These are phyloP conservation scores for Benincasa hispida DNA, from an alignment of 306 rosid genomes.

Conservation along the genomic window DNA sequence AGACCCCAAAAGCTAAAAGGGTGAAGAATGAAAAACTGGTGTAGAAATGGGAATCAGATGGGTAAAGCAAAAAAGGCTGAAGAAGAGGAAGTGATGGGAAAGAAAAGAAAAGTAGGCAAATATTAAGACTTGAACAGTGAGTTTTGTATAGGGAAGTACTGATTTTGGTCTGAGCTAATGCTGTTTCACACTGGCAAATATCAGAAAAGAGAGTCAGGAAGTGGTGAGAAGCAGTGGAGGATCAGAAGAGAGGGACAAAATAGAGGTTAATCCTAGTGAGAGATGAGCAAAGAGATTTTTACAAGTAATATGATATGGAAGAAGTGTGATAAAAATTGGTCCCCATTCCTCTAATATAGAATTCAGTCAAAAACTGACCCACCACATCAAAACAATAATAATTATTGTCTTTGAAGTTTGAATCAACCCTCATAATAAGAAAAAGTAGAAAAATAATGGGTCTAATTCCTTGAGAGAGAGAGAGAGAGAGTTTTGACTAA, in stretches of 20 bases:
- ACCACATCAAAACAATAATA: constrained; percentile 19
- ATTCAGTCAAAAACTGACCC: constrained; percentile 67
- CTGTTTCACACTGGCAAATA: constrained; percentile 6
- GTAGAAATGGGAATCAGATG: background rate
- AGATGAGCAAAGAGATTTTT: constrained; percentile 11
- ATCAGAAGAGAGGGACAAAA: constrained; percentile 8
- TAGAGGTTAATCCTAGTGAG: constrained; percentile 18
- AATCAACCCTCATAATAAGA: constrained; percentile 26
- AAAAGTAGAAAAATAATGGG: constrained; percentile 3
- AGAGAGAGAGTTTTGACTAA: background rate
- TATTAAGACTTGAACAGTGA: constrained; percentile 1
- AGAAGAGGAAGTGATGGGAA: background rate
- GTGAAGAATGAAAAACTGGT: background rate
- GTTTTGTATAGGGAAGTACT: background rate
- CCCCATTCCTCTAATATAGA: constrained; percentile 24
- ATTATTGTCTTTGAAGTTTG: constrained; percentile 41
- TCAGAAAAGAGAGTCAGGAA: constrained; percentile 6
- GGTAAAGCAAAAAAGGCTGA: constrained; percentile 10
- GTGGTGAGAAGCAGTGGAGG: background rate
- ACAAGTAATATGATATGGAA: constrained; percentile 26
- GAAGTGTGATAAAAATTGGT: constrained; percentile 19
- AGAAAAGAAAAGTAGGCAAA: background rate
- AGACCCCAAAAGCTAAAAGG: background rate
- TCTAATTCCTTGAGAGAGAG: background rate
- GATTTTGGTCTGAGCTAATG: background rate